Conservation (phyloP, 768 basidiomycete genomes). For the Tylopilus sp. region DNA sequence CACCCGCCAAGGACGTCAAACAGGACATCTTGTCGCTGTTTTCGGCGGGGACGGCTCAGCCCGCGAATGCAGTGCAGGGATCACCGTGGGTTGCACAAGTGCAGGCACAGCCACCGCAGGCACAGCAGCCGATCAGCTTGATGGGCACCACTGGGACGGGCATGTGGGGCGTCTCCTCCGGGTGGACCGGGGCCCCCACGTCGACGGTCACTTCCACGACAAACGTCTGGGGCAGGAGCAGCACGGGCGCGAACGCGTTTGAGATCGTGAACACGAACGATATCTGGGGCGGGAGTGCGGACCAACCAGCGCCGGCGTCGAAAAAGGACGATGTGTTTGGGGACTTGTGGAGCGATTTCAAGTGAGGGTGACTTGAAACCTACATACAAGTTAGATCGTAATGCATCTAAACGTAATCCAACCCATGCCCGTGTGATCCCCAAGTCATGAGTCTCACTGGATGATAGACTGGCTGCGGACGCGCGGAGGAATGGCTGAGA, state of each 20-base stretch:
- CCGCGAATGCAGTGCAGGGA: slow-evolving; percentile 35
- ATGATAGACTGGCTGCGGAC: too few species aligned
- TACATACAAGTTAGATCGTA: too few species aligned
- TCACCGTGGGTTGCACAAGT: slow-evolving; percentile 1
- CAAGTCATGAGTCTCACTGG: too few species aligned
- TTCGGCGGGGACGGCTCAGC: slow-evolving; percentile 40
- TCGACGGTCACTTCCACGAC: slow-evolving; percentile 13
- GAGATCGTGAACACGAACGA: slow-evolving; percentile 42
- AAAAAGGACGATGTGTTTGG: slow-evolving; percentile 82
- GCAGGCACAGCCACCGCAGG: slow-evolving; percentile 17
- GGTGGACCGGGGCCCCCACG: slow-evolving; percentile 43
- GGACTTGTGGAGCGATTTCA: slow-evolving; percentile 82
- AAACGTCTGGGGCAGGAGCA: slow-evolving; percentile 33
- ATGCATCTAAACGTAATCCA: too few species aligned
- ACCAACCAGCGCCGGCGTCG: slow-evolving; percentile 30
- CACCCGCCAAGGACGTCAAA: slow-evolving; percentile 68
- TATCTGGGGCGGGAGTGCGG: slow-evolving; percentile 49
- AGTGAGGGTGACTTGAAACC: too few species aligned
- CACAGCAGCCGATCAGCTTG: slow-evolving; percentile 50
- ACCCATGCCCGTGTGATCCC: too few species aligned
- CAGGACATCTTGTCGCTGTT: slow-evolving; percentile 86
- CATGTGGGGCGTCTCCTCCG: slow-evolving; percentile 65
- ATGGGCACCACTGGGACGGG: slow-evolving; percentile 51
- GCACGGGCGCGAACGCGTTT: slow-evolving; percentile 13
- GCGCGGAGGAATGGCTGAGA: too few species aligned